Percentiles rank a stretch among this genome's conserved stretches.
These are phyloP conservation scores for Glebionis coronaria DNA, from an alignment of 129 eudicot species.

Conservation along the genomic window DNA sequence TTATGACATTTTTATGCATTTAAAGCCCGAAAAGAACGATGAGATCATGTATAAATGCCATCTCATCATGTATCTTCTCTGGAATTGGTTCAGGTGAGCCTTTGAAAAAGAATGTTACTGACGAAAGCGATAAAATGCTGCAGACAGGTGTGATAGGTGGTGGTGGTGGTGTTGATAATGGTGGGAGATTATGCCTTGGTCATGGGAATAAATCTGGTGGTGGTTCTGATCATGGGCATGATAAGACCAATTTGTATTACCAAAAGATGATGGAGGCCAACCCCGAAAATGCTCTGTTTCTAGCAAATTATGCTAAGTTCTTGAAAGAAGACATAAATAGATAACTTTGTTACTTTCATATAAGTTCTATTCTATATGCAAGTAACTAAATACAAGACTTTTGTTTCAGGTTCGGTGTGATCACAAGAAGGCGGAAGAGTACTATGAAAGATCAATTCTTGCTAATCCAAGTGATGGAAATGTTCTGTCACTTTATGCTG, in stretches of 20 bases:
- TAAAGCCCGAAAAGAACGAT: no score
- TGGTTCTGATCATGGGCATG: neutral
- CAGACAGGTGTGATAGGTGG: neutral
- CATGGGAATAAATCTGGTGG: neutral
- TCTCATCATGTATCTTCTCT: no score
- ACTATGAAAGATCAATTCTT: slow-evolving; percentile 10
- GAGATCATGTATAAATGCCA: no score
- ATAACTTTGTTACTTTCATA: neutral
- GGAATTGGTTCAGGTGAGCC: neutral
- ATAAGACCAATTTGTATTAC: neutral
- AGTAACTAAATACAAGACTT: neutral
- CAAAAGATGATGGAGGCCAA: neutral
- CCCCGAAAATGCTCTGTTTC: neutral
- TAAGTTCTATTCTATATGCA: neutral
- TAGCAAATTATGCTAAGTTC: slow-evolving; percentile 8
- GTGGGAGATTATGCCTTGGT: neutral
- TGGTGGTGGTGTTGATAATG: no score
- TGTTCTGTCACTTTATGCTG: slow-evolving; percentile 65
- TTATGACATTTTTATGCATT: no score
- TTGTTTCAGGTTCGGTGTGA: neutral
- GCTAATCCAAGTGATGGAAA: slow-evolving; percentile 48
- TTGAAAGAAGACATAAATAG: neutral
- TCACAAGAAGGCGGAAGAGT: slow-evolving; percentile 10
- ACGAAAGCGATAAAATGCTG: neutral
- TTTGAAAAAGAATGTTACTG: neutral